Base-by-base conservation (phyloP, 2,329 filamentous ascomycete genomes). In the Epichloe typhina region DNA sequence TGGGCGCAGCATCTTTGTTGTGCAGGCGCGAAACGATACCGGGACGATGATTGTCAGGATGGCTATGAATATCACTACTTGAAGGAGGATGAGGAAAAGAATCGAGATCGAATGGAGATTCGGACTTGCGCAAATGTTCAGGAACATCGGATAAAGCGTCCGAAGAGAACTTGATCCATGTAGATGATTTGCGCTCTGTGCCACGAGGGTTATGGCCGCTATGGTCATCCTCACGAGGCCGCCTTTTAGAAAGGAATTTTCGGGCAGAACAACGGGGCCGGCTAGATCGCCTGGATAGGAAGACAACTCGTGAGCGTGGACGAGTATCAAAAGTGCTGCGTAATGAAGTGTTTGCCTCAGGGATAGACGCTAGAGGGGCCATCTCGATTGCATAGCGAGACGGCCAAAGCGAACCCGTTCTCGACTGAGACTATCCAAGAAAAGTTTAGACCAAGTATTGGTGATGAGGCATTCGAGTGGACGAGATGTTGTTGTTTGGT, bases 281-380 rank as follows among this genome's bases (percentile, higher is more conserved):
- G 31, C 54, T 51, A 39, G 57, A 54, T 11, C 58, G 58, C 21
- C 60, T 57, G 36, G 64, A 58, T 8, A 60, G 33, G 39, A 62
- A 53, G 40, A 63, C 35, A 23, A 59, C 57, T 46, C 61, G 64
- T 3, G 62, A 60, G 33, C 61, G 56, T 5, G 59, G 57, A 12
- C 48, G 51, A 26, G 50, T 50, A 47, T 46, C 56, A 41, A 43
- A 54, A 15, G 53, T 53, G 41, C 55, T 52, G n/a, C 54, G 51
- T 50, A 57, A 50, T 36, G 52, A 52, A 51, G 57, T 43, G 51
- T 54, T 52, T 51, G 55, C 54, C 50, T 61, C 57, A 21, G 57
- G 52, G 42, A 62, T 63, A 55, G 62, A 61, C 58, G 61, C 56
- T 56, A 59, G 48, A 33, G 55, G 50, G 55, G 55, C 56, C 65